Evolutionary conservation across 805 yeast species (phyloP).

Genomic region (Candida ascalaphidarum): DNA sequence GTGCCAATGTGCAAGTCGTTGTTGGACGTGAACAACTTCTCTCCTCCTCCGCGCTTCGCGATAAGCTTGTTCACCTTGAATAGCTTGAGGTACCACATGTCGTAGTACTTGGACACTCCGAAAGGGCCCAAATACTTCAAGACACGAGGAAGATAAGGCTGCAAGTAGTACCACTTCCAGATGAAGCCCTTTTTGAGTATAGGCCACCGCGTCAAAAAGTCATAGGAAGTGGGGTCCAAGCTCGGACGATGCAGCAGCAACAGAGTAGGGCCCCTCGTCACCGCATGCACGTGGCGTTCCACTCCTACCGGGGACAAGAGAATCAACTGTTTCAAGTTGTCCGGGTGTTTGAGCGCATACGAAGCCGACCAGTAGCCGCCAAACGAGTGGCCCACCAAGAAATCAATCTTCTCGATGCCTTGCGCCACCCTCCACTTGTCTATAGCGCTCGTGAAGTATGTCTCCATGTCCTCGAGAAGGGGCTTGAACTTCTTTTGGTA

Average conservation of each 20-base stretch:
- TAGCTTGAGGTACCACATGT: conserved; percentile 32
- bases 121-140: conserved; percentile 38
- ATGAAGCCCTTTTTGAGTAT: conserved; percentile 21
- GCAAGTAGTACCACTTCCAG: conserved; percentile 29
- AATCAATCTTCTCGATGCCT: conserved; percentile 44
- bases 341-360: conserved; percentile 53
- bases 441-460: conserved; percentile 47
- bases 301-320: conserved; percentile 75
- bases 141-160: conserved; percentile 39
- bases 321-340: conserved; percentile 43
- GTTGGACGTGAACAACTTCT: conserved; percentile 9
- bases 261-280: conserved; percentile 25
- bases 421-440: conserved; percentile 55
- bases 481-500: conserved; percentile 29
- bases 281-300: conserved; percentile 57
- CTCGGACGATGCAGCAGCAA: conserved; percentile 26
- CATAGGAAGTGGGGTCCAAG: conserved; percentile 34
- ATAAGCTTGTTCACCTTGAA: conserved; percentile 31
- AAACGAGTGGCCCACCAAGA: conserved; percentile 67
- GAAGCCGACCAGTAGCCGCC: conserved; percentile 70
- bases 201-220: conserved; percentile 42
- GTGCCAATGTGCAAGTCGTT: conserved; percentile 31
- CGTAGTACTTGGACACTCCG: conserved; percentile 27
- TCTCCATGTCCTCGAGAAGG: conserved; percentile 38
- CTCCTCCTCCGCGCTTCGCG: conserved; percentile 20